phyloP scores from a whole-genome alignment of 1,139 yeast genomes.

The Candida pseudoviswanathii region DNA sequence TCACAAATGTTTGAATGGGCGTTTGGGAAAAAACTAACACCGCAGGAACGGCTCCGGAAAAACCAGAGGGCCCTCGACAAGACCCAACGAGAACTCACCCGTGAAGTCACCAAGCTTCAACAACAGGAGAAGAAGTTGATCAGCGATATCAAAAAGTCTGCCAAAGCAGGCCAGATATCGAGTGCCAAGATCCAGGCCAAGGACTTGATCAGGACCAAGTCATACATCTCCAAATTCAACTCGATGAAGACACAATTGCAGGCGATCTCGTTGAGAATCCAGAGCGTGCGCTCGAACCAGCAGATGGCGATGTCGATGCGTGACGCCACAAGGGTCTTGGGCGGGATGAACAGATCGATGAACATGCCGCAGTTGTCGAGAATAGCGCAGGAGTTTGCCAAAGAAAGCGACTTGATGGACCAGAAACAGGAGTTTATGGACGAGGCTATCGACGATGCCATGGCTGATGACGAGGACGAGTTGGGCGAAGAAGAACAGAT shows the following conservation, averaged over 20 bases:
- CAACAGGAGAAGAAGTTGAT: conserved; percentile 88
- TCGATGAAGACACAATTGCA: conserved; percentile 95
- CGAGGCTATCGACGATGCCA: conserved; percentile 93
- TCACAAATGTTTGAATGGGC: conserved; percentile 75
- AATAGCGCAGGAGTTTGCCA: conserved; percentile 94
- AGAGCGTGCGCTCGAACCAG: conserved; percentile 86
- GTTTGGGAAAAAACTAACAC: conserved; percentile 90
- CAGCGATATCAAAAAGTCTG: conserved; percentile 84
- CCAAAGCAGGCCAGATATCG: conserved; percentile 83
- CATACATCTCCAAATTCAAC: conserved; percentile 81
- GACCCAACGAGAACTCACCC: conserved; percentile 87
- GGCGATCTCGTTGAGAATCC: conserved; percentile 88
- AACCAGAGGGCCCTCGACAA: conserved; percentile 94
- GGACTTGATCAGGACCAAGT: conserved; percentile 87
- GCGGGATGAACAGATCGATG: conserved; percentile 87
- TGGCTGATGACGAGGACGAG: conserved; percentile 79
- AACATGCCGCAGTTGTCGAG: conserved; percentile 85
- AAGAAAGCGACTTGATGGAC: conserved; percentile 94
- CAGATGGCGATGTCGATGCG: conserved; percentile 96
- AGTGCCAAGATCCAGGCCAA: conserved; percentile 95
- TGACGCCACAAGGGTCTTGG: conserved; percentile 87
- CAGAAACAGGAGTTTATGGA: conserved; percentile 99
- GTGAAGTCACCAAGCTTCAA: conserved; percentile 85
- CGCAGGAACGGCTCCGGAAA: conserved; percentile 91
- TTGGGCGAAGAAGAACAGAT: conserved; percentile 79